These are phyloP conservation scores for Termitomyces sp. DNA, from an alignment of 768 basidiomycete species.

Conservation along the genomic window DNA sequence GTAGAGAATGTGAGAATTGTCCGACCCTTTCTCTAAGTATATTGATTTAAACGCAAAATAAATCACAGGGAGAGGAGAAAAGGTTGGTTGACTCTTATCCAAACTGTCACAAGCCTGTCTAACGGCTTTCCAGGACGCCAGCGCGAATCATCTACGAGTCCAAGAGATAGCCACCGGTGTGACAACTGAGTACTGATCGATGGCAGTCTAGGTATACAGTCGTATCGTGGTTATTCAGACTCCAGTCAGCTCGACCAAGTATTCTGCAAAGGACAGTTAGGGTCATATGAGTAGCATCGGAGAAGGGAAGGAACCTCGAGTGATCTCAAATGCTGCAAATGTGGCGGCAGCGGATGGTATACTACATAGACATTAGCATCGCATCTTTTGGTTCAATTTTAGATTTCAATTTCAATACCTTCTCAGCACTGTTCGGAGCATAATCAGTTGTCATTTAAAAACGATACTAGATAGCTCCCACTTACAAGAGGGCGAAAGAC, in stretches of 20 bases:
- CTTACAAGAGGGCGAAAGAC: conserved; percentile 74
- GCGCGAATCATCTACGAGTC: neutral
- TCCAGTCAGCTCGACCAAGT: conserved; percentile 32
- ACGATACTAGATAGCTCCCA: conserved; percentile 10
- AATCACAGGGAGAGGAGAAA: conserved; percentile 31
- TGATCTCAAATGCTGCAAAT: conserved; percentile 86
- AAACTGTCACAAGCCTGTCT: neutral
- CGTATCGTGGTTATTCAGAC: conserved; percentile 18
- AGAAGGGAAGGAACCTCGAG: conserved; percentile 48
- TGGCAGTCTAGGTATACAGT: neutral
- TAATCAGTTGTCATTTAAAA: neutral
- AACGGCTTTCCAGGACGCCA: neutral
- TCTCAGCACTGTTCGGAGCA: conserved; percentile 47
- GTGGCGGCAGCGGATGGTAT: conserved; percentile 91
- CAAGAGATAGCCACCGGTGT: neutral
- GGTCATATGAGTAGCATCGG: neutral
- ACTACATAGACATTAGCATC: conserved; percentile 33
- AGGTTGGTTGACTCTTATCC: conserved; percentile 23
- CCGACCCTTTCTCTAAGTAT: neutral
- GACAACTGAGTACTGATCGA: no score
- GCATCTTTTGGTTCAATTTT: neutral
- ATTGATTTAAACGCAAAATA: neutral
- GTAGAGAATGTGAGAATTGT: neutral
- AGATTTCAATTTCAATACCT: conserved; percentile 39
- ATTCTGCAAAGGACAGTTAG: conserved; percentile 25